A percentile compares a stretch with the other conserved stretches of the same genome.
phyloP scores from a whole-genome alignment of 176 grass and related monocot species.

The Carex parvula region DNA sequence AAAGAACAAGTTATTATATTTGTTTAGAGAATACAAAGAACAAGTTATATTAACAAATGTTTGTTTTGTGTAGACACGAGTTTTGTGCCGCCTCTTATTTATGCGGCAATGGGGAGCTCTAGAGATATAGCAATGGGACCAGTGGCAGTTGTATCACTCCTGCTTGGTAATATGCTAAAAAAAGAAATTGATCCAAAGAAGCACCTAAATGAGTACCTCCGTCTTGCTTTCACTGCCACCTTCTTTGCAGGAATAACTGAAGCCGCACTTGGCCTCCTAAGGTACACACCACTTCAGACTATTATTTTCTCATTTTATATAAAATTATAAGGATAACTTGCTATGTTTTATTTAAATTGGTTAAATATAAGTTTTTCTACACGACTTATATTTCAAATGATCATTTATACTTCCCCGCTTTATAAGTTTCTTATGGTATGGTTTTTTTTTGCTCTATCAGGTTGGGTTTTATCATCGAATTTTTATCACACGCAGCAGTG shows the following conservation, averaged over 20 bases:
- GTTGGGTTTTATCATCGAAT: constrained; percentile 88
- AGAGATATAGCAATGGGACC: constrained; percentile 94
- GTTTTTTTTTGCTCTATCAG: constrained; percentile 33
- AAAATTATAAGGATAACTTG: neutral
- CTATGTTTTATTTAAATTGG: neutral
- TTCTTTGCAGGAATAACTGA: constrained; percentile 86
- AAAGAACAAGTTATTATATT: no score
- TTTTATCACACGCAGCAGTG: constrained; percentile 86
- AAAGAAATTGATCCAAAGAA: constrained; percentile 48
- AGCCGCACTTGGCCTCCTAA: constrained; percentile 59
- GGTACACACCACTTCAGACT: constrained; percentile 26
- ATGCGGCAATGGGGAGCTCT: constrained; percentile 85
- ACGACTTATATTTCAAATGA: neutral
- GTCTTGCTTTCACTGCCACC: constrained; percentile 73
- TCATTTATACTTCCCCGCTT: neutral
- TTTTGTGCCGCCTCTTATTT: constrained; percentile 82
- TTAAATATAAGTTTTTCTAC: neutral
- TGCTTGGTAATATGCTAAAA: constrained; percentile 66
- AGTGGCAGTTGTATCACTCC: constrained; percentile 79
- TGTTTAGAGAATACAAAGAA: neutral
- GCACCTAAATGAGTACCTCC: constrained; percentile 38
- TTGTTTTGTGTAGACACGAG: constrained; percentile 57
- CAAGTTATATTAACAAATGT: neutral
- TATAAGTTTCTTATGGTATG: neutral
- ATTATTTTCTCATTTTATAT: neutral